Evolutionary conservation across 495 filamentous ascomycete species (phyloP).

Genomic region (Xanthoparmelia taractica): DNA sequence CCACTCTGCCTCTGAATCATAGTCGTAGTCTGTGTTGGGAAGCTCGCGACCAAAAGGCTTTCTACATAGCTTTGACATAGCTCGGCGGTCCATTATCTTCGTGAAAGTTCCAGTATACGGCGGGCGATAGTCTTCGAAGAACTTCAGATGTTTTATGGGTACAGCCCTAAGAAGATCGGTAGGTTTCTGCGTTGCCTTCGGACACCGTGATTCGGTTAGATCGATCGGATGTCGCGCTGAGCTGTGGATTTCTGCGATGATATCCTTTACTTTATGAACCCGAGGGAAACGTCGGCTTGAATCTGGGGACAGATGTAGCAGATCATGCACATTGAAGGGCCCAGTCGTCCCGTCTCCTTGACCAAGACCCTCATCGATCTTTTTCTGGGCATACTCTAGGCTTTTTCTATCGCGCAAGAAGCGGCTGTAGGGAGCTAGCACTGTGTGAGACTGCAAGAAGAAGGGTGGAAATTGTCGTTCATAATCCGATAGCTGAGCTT

Average conservation of each 20-base stretch:
- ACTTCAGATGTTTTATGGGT: conserved; percentile 70
- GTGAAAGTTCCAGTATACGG: conserved; percentile 85
- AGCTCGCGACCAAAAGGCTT: conserved; percentile 58
- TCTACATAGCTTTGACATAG: conserved; percentile 53
- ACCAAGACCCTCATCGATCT: conserved; percentile 40
- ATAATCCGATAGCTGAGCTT: conserved; percentile 51
- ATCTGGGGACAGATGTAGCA: conserved; percentile 52
- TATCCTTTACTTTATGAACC: conserved; percentile 52
- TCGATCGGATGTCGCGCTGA: conserved; percentile 40
- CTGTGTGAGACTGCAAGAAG: conserved; percentile 60
- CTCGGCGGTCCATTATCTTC: conserved; percentile 39
- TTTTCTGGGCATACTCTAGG: conserved; percentile 36
- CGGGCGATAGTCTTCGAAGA: conserved; percentile 80
- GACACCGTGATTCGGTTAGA: conserved; percentile 28
- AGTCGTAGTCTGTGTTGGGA: conserved; percentile 77
- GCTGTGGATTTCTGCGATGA: conserved; percentile 52
- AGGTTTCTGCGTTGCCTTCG: conserved; percentile 31
- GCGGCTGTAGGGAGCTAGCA: conserved; percentile 47
- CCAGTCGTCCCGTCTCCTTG: conserved; percentile 14
- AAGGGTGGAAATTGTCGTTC: conserved; percentile 68
- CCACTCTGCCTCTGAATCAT: conserved; percentile 97
- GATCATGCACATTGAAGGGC: conserved; percentile 46
- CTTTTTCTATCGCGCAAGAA: conserved; percentile 51
- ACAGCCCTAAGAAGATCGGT: conserved; percentile 52
- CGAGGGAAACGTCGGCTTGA: conserved; percentile 42